Evolutionary conservation across 1,139 yeast species (phyloP).

Genomic region (Zygosaccharomyces pseudobailii): DNA sequence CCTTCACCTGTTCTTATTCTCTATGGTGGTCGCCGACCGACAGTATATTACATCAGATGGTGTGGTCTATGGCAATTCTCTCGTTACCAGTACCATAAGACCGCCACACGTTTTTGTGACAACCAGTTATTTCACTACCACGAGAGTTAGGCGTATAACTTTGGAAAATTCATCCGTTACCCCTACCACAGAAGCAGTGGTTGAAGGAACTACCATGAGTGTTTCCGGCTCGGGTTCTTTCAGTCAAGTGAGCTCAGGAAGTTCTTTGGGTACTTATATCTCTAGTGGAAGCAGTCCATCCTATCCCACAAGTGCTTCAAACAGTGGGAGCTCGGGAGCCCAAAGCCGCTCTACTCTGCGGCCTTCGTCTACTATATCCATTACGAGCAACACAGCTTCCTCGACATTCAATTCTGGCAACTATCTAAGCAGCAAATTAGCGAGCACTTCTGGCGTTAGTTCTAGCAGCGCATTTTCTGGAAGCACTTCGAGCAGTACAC

Average conservation of each 20-base stretch:
- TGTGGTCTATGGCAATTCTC: constrained; percentile 33
- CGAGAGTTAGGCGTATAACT: constrained; percentile 27
- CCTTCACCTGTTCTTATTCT: constrained; percentile 8
- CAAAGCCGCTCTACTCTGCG: neutral
- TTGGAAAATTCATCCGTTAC: constrained; percentile 25
- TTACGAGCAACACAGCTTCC: constrained; percentile 6
- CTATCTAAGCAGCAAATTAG: neutral
- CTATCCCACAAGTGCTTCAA: neutral
- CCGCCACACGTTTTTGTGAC: constrained; percentile 31
- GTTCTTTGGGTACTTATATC: neutral
- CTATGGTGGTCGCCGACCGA: constrained; percentile 18
- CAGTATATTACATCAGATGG: constrained; percentile 32
- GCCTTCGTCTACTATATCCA: constrained; percentile 10
- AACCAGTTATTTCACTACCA: constrained; percentile 30
- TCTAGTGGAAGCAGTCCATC: neutral
- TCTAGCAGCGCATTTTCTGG: neutral
- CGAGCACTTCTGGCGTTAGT: neutral
- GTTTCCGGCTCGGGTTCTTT: neutral
- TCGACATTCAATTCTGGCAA: neutral
- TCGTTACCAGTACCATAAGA: constrained; percentile 29
- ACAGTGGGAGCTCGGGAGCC: neutral
- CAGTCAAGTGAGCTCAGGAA: neutral
- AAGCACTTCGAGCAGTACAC: constrained; percentile 5
- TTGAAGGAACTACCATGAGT: constrained; percentile 11
- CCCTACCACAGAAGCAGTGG: constrained; percentile 26